A percentile compares a stretch with the other conserved stretches of the same genome.
Evolutionary conservation across 2,329 filamentous ascomycete species (phyloP).

Genomic region (Septoria linicola): DNA sequence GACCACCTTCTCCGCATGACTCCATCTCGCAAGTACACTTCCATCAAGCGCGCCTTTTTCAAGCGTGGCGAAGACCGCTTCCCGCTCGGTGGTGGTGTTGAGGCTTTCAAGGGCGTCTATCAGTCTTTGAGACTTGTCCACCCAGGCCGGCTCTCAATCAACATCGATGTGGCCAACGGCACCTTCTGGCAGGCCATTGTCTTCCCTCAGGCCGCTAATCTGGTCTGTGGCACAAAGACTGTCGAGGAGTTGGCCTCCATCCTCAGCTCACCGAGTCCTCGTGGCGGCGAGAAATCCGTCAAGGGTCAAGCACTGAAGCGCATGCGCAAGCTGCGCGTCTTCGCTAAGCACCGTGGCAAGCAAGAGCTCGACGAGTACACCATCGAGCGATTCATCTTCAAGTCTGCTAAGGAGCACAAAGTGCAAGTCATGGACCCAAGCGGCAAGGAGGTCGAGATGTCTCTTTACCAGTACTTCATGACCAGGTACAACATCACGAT

Average conservation of each 20-base stretch:
- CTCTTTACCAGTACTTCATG: slow-evolving; percentile 59
- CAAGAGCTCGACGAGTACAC: slow-evolving; percentile 45
- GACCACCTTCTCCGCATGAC: slow-evolving; percentile 83
- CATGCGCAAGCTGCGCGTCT: slow-evolving; percentile 45
- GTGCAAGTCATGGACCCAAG: slow-evolving; percentile 43
- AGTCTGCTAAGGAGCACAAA: slow-evolving; percentile 45
- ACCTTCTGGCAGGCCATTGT: slow-evolving; percentile 70
- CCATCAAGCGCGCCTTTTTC: slow-evolving; percentile 85
- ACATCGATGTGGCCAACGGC: slow-evolving; percentile 87
- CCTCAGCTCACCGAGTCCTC: slow-evolving; percentile 1
- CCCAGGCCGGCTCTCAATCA: slow-evolving; percentile 63
- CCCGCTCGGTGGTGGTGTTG: slow-evolving; percentile 63
- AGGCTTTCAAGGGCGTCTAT: slow-evolving; percentile 87
- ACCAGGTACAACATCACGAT: slow-evolving; percentile 52
- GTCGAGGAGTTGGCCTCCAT: slow-evolving; percentile 32
- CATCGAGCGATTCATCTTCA: slow-evolving; percentile 51
- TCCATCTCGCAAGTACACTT: slow-evolving; percentile 65
- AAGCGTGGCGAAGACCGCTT: slow-evolving; percentile 50
- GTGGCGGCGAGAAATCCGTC: slow-evolving; percentile 23
- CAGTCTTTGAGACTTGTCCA: slow-evolving; percentile 77
- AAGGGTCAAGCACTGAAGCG: slow-evolving; percentile 41
- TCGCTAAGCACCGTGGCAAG: slow-evolving; percentile 42
- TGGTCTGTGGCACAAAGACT: slow-evolving; percentile 32
- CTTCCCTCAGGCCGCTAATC: slow-evolving; percentile 39
- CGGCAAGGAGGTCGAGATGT: slow-evolving; percentile 43